phyloP scores from a whole-genome alignment of 306 rosid species.

The barrel medic (Medicago truncatula) region MtrunA17r5.0-ANR NC_053045.1:54638501-54639000 shows the following conservation, averaged over 20 bases:
- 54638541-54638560: too few relatives aligned
- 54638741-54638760: not conserved
- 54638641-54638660: conserved; percentile 57
- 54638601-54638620: conserved; percentile 57
- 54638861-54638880: conserved; percentile 56
- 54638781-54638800: conserved; percentile 18
- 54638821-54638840: conserved; percentile 59
- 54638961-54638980: not conserved
- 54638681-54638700: conserved; percentile 57
- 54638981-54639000: not conserved
- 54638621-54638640: conserved; percentile 64
- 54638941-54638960: conserved; percentile 14
- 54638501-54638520: too few relatives aligned
- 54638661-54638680: conserved; percentile 54
- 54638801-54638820: conserved; percentile 23
- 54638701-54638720: conserved; percentile 52
- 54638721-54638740: conserved; percentile 10
- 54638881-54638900: conserved; percentile 61
- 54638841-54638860: conserved; percentile 62
- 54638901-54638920: conserved; percentile 64
- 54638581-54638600: conserved; percentile 34
- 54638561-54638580: not conserved
- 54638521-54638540: too few relatives aligned
- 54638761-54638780: not conserved
- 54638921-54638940: conserved; percentile 54